A percentile compares a stretch with the other conserved stretches of the same genome.
Evolutionary conservation across 495 filamentous ascomycete genomes (phyloP).

Genomic region (Coniosporium apollinis): DNA sequence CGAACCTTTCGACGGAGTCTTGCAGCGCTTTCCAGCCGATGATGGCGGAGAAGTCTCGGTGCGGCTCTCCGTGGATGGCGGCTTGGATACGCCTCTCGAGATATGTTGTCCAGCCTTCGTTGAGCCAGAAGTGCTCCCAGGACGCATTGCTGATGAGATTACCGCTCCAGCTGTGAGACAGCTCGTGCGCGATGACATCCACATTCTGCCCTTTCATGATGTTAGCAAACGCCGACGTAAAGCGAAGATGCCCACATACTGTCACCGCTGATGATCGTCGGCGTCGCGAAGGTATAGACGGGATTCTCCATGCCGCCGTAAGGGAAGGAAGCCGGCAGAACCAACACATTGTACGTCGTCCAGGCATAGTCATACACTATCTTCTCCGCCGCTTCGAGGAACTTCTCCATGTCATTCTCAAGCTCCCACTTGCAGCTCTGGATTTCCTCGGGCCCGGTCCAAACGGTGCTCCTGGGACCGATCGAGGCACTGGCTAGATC

Average conservation of each 20-base stretch:
- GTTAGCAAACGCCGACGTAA: no score
- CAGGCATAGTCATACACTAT: conserved; percentile 79
- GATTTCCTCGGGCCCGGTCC: conserved; percentile 75
- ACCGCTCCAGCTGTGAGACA: conserved; percentile 82
- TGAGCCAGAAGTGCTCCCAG: conserved; percentile 97
- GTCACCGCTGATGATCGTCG: conserved; percentile 81
- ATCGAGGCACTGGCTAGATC: conserved; percentile 74
- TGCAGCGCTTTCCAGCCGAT: conserved; percentile 55
- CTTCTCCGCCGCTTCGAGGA: conserved; percentile 74
- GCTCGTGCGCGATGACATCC: conserved; percentile 92
- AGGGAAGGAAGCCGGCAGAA: conserved; percentile 80
- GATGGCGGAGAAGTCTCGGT: conserved; percentile 85
- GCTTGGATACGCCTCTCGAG: conserved; percentile 65
- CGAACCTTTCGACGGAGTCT: conserved; percentile 62
- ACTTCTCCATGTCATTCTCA: conserved; percentile 75
- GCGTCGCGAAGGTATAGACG: conserved; percentile 82
- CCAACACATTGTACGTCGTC: conserved; percentile 87
- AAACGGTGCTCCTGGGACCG: conserved; percentile 68
- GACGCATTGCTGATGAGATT: conserved; percentile 80
- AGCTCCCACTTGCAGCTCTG: conserved; percentile 76
- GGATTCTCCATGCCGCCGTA: conserved; percentile 93
- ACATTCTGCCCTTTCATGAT: conserved; percentile 82
- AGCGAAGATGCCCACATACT: no score
- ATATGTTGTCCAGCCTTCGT: conserved; percentile 92
- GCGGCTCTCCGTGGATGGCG: conserved; percentile 55